These are phyloP conservation scores for Chaetomiaceae sp. DNA, from an alignment of 2,329 filamentous ascomycete genomes.

Conservation along the genomic window DNA sequence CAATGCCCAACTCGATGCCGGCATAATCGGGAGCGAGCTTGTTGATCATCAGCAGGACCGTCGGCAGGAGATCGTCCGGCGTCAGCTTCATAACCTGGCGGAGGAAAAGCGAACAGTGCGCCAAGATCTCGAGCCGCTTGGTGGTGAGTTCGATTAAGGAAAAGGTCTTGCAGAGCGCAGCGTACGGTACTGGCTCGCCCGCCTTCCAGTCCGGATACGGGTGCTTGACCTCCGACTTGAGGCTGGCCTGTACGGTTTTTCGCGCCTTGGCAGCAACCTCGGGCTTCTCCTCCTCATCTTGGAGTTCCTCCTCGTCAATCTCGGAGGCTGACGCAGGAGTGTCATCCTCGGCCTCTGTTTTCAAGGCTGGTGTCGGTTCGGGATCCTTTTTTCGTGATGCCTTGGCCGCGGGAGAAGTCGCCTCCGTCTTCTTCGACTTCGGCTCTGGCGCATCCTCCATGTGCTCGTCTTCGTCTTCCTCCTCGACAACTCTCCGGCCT, in stretches of 20 bases:
- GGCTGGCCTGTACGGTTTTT: slow-evolving; percentile 70
- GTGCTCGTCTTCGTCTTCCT: slow-evolving; percentile 46
- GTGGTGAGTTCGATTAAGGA: slow-evolving; percentile 92
- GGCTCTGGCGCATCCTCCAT: slow-evolving; percentile 30
- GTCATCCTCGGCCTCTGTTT: slow-evolving; percentile 43
- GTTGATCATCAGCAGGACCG: slow-evolving; percentile 93
- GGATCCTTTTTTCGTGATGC: slow-evolving; percentile 18
- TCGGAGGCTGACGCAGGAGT: slow-evolving; percentile 41
- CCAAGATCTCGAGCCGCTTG: slow-evolving; percentile 80
- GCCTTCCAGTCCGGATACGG: slow-evolving; percentile 94
- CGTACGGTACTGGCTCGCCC: slow-evolving; percentile 85
- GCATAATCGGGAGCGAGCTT: slow-evolving; percentile 96
- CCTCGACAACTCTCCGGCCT: slow-evolving; percentile 41
- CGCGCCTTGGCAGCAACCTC: slow-evolving; percentile 67
- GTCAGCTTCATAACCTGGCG: slow-evolving; percentile 91
- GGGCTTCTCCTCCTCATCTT: slow-evolving; percentile 59
- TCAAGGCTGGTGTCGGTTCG: slow-evolving; percentile 29
- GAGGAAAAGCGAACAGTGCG: slow-evolving; percentile 84
- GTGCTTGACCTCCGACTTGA: slow-evolving; percentile 64
- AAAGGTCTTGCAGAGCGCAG: slow-evolving; percentile 88
- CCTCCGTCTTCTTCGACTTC: slow-evolving; percentile 25
- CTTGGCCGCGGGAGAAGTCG: slow-evolving; percentile 23
- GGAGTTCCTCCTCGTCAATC: slow-evolving; percentile 47
- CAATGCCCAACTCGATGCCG: slow-evolving; percentile 95
- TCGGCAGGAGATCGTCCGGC: slow-evolving; percentile 78